Conservation (phyloP, 2,329 filamentous ascomycete genomes). For the Coniochaeta sp. region DNA sequence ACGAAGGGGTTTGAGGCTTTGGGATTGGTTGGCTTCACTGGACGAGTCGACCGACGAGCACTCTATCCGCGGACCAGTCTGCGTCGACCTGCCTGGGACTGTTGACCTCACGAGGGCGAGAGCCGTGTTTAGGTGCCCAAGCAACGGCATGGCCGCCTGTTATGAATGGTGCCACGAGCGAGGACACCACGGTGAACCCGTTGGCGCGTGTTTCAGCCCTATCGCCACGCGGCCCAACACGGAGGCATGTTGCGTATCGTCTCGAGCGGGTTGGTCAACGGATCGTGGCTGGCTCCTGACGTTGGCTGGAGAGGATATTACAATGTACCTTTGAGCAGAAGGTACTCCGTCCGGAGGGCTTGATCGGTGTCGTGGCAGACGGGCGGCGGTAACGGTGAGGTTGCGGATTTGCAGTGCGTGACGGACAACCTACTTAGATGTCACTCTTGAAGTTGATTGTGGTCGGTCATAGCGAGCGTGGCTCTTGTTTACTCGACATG, state of each 20-base stretch:
- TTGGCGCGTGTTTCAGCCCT: conserved; percentile 1
- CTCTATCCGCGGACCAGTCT: neutral
- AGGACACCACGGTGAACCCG: neutral
- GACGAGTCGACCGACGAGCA: neutral
- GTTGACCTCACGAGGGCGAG: neutral
- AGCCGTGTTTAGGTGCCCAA: neutral
- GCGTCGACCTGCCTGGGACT: neutral
- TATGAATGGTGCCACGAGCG: neutral
- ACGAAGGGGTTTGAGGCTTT: neutral
- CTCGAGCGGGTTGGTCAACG: neutral
- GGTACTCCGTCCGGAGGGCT: neutral
- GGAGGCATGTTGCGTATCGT: neutral
- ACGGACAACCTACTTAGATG: neutral
- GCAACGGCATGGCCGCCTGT: neutral
- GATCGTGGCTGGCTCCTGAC: neutral
- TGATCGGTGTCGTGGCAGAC: neutral
- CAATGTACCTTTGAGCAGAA: neutral
- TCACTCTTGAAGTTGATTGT: no score
- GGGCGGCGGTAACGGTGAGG: neutral
- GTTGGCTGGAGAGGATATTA: neutral
- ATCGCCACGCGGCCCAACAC: neutral
- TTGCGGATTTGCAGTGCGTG: neutral
- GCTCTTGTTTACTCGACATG: no score
- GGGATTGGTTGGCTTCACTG: neutral
- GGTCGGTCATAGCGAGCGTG: no score